A percentile compares a stretch with the other conserved stretches of the same genome.
These are phyloP conservation scores for Trametes cingulata DNA, from an alignment of 768 basidiomycete species.

Conservation along the genomic window DNA sequence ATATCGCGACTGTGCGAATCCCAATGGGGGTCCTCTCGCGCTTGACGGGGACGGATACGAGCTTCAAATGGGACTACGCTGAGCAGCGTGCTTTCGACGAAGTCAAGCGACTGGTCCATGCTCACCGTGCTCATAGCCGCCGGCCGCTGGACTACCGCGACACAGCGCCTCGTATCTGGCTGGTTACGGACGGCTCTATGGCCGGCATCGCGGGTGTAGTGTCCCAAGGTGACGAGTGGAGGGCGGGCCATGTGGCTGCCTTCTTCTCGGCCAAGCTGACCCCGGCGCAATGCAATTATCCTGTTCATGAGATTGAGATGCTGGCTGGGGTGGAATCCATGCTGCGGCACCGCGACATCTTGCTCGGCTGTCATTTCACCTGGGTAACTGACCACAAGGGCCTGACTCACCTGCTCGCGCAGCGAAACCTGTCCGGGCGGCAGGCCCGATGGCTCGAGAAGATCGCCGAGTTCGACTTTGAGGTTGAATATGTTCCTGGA, in stretches of 20 bases:
- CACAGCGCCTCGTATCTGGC: conserved; percentile 23
- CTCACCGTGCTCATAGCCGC: conserved; percentile 22
- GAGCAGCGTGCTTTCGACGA: conserved; percentile 37
- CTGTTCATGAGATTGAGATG: conserved; percentile 41
- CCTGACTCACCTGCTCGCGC: conserved; percentile 23
- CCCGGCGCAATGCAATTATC: conserved; percentile 34
- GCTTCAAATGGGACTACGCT: conserved; percentile 32
- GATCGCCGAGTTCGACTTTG: conserved; percentile 34
- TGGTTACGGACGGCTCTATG: conserved; percentile 29
- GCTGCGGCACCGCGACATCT: conserved; percentile 32
- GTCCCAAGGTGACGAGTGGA: conserved; percentile 25
- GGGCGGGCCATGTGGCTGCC: conserved; percentile 19
- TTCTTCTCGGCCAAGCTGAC: conserved; percentile 34
- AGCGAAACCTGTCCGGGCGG: conserved; percentile 28
- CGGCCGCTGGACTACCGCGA: conserved; percentile 27
- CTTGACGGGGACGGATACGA: conserved; percentile 14
- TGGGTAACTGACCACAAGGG: conserved; percentile 33
- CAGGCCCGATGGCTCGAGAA: conserved; percentile 33
- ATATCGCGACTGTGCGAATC: conserved; percentile 33
- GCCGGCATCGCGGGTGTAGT: conserved; percentile 24
- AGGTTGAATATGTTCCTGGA: conserved; percentile 33
- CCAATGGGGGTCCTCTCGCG: conserved; percentile 39
- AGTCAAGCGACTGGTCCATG: conserved; percentile 21
- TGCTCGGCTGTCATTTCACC: conserved; percentile 27
- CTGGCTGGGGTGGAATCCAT: conserved; percentile 40